Evolutionary conservation across 768 basidiomycete species (phyloP), one percentile per base, ranked within the genome.

Genomic region (Xerocomellus dryophilus): DNA sequence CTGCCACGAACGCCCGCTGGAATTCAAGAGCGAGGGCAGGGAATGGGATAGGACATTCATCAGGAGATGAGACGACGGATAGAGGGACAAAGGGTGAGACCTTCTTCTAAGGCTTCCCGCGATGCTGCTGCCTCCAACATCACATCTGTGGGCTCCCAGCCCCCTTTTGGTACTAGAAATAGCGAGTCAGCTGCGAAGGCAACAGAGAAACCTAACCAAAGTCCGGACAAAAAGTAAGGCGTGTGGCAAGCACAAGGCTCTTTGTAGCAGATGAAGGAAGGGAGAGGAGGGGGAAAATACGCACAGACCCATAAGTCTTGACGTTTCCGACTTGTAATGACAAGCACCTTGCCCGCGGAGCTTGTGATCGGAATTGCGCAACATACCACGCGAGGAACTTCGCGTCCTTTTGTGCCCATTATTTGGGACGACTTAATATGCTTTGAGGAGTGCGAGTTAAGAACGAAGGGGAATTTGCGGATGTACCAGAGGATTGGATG

Each of bases 61-160:
- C 78, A 86, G 83, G 84, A 82, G 79, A 73, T 75, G 80, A 80
- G 77, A 78, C 77, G 81, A 86, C 81, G 79, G 76, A 80, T 72
- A 84, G 77, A 84, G 79, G 84, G 81, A 81, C 77, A 83, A 86
- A 82, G 77, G 83, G 83, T 84, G 84, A 84, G 88, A 93, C 91
- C 91, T 93, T 93, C 91, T 89, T 93, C 91, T 73, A 88, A 79
- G 75, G 91, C 91, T 84, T 93, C 91, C 73, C 91, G 82, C 66
- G 83, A 87, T 76, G 91, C 91, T 70, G 91, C 91, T 76, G 83
- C 85, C 79, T 92, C 90, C 66, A 93, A 76, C 72, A 77, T 79
- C 64, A 79, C 84, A 80, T 93, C 91, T 53, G 86, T 79, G 61
- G 83, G 76, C 73, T 93, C 91, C 86, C 86, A 93, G 68, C 91